Conservation (phyloP, 2,329 filamentous ascomycete species). For the Trichophyton mentagrophytes region DNA sequence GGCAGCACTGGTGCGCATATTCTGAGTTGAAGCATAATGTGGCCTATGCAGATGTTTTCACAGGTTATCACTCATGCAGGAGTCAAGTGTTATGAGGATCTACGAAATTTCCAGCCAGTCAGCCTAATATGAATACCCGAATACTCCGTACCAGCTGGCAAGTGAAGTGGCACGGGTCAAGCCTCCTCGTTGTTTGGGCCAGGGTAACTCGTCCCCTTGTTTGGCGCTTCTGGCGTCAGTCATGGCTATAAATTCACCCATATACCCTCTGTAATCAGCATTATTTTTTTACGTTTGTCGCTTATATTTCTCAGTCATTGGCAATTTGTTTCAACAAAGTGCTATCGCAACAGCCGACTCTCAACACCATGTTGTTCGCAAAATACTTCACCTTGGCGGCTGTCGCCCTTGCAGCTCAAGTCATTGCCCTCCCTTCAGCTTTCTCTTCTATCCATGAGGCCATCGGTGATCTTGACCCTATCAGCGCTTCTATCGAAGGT, state of each 20-base stretch:
- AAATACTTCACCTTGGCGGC: neutral
- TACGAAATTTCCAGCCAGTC: neutral
- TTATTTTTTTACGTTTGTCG: neutral
- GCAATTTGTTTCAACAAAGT: neutral
- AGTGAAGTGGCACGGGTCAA: neutral
- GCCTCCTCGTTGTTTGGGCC: neutral
- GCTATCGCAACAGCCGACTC: neutral
- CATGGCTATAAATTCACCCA: neutral
- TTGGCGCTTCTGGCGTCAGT: neutral
- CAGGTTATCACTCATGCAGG: neutral
- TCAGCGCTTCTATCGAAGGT: neutral
- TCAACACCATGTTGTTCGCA: neutral
- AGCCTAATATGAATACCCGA: neutral
- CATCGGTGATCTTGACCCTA: neutral
- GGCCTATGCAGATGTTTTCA: neutral
- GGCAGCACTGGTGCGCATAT: too few species aligned
- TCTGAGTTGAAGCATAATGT: neutral
- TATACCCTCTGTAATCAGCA: neutral
- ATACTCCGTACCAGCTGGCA: neutral
- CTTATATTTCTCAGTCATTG: neutral
- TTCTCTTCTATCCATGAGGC: neutral
- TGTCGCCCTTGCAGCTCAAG: neutral
- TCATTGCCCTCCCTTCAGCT: neutral
- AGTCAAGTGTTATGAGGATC: neutral
- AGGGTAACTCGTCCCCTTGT: neutral